Conservation (phyloP, 306 rosid species). For the Nissolia schottii region DNA sequence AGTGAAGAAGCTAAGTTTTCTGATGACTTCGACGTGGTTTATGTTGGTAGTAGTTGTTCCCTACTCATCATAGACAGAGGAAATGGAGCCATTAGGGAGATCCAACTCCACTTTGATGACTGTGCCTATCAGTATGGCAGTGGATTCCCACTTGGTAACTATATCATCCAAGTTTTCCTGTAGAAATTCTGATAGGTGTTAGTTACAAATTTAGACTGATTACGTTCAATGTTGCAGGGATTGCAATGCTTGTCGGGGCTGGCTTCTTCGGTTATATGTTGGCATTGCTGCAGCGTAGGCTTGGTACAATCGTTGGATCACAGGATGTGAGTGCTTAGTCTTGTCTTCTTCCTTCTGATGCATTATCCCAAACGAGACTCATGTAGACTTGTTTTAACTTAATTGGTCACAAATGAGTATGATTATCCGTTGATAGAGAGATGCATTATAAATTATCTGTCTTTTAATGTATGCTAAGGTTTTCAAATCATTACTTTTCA, state of each 20-base stretch:
- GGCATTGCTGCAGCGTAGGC: conserved; percentile 79
- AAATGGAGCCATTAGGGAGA: conserved; percentile 81
- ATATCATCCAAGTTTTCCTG: not conserved
- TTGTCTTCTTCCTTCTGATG: conserved; percentile 18
- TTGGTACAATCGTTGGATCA: conserved; percentile 60
- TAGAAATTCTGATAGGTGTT: not conserved
- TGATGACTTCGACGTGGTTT: conserved; percentile 85
- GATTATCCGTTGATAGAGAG: not conserved
- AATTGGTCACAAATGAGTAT: not conserved
- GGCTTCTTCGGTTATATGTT: conserved; percentile 92
- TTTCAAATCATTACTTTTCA: not conserved
- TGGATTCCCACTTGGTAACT: conserved; percentile 83
- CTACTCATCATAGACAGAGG: conserved; percentile 81
- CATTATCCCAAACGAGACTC: not conserved
- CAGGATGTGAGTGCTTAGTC: conserved; percentile 55
- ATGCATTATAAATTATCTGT: not conserved
- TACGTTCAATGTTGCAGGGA: conserved; percentile 44
- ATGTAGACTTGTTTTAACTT: not conserved
- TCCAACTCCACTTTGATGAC: conserved; percentile 85
- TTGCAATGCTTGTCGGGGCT: conserved; percentile 73
- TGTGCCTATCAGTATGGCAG: conserved; percentile 90
- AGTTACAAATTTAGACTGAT: conserved; percentile 15
- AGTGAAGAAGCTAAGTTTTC: conserved; percentile 92
- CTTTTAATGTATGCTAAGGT: not conserved
- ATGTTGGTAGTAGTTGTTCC: conserved; percentile 90